These are phyloP conservation scores for Passiflora organensis DNA, from an alignment of 345 rosid genomes.

Conservation along the genomic window DNA sequence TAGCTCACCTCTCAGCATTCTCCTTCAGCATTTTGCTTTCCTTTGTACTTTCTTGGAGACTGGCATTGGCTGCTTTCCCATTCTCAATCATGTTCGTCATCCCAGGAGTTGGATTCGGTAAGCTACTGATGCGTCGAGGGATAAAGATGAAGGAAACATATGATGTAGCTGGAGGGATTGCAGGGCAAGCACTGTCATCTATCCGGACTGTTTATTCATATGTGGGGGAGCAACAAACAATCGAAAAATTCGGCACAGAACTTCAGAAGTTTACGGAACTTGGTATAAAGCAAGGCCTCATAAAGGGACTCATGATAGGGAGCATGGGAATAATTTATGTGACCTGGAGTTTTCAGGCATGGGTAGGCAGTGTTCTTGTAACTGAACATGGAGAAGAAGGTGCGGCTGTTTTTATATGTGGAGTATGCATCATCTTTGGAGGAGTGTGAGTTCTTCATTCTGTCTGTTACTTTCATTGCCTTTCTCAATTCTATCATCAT, in stretches of 20 bases:
- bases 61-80: constrained; percentile 44
- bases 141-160: constrained; percentile 35
- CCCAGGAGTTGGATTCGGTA: constrained; percentile 44
- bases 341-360: constrained; percentile 49
- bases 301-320: constrained; percentile 51
- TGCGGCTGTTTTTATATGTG: constrained; percentile 37
- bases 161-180: constrained; percentile 42
- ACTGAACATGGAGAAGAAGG: constrained; percentile 46
- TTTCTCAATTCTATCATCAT: too few species aligned
- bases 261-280: constrained; percentile 37
- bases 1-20: constrained; percentile 39
- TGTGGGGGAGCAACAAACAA: constrained; percentile 42
- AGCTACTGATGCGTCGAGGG: constrained; percentile 35
- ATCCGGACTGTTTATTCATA: constrained; percentile 49
- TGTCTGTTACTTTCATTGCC: background rate
- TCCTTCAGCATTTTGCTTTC: constrained; percentile 29
- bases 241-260: constrained; percentile 28
- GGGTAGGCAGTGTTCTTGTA: constrained; percentile 48
- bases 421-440: constrained; percentile 35
- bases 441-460: constrained; percentile 43
- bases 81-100: constrained; percentile 36
- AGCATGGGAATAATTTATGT: constrained; percentile 49
- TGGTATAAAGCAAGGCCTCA: constrained; percentile 43
- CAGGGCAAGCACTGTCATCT: constrained; percentile 50
- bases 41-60: constrained; percentile 47